Base-by-base conservation (phyloP, 2,329 filamentous ascomycete genomes). In the Colletotrichum sp. region DNA sequence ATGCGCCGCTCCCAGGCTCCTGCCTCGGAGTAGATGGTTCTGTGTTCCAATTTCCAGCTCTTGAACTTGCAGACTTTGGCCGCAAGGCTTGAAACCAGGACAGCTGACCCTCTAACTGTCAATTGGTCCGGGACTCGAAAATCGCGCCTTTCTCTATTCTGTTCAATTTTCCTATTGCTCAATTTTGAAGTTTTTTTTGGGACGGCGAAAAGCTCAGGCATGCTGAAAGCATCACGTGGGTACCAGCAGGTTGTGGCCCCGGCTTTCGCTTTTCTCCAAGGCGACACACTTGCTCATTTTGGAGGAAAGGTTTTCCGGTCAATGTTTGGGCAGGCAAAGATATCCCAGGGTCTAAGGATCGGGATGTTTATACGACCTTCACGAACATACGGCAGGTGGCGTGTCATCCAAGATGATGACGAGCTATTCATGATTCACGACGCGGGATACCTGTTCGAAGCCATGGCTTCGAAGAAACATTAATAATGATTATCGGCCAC, bases 1-100 rank as follows among this genome's bases (percentile, higher is more conserved):
- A 97, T 97, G 92, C 95, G 97, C 80, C 95, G 97, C 83, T 98
- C 95, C 88, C 94, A 97, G 86, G 64, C 72, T 21, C 90, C 92
- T 79, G 81, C 86, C 66, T 78, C 84, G 64, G 90, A 91, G 82
- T 91, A 91, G 78, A 76, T 57, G 58, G 33, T 34, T 61, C 33
- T 34, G 15, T 58, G 27, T 57, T 59, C 73, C 66, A 59, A 36
- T 8, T 36, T 66, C 58, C 43, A 61, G 70, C 70, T 64, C 43
- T 62, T 54, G 71, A 57, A 58, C 69, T 57, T 71, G 69, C 71
- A 74, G 72, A 74, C 63, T 62, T 72, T 72, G 57, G 69, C 72
- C 72, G 72, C 72, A 57, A 72, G 72, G 72, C 72, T 67, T 36
- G 55, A 55, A 65, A 13, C 51, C 63, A 27, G 34, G 59, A 43